These are phyloP conservation scores for Scedosporium boydii DNA, from an alignment of 2,329 filamentous ascomycete species.

Conservation along the genomic window DNA sequence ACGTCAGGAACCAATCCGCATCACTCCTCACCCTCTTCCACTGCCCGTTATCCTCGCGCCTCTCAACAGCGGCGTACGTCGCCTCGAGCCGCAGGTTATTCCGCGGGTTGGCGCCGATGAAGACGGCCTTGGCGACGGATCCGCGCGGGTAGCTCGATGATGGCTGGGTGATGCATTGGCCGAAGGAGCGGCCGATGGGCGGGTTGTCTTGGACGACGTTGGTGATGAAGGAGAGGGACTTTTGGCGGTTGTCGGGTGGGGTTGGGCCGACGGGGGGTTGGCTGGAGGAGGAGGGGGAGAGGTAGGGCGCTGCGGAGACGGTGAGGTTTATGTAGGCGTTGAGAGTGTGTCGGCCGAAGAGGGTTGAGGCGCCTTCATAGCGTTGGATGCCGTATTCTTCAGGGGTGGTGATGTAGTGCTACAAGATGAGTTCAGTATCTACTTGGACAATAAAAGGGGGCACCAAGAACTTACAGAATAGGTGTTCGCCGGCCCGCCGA, in stretches of 20 bases:
- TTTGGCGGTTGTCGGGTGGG: slow-evolving; percentile 71
- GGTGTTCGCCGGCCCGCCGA: slow-evolving; percentile 80
- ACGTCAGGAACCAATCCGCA: slow-evolving; percentile 73
- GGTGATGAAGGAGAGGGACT: slow-evolving; percentile 67
- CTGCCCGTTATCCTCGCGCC: slow-evolving; percentile 12
- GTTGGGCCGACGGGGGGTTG: slow-evolving; percentile 36
- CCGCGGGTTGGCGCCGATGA: slow-evolving; percentile 79
- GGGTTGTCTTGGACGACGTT: slow-evolving; percentile 65
- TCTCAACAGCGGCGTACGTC: slow-evolving; percentile 70
- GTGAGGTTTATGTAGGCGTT: slow-evolving; percentile 80
- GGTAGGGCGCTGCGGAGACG: slow-evolving; percentile 56
- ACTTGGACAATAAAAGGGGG: background rate
- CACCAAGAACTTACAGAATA: slow-evolving; percentile 45
- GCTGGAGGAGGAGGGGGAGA: slow-evolving; percentile 37
- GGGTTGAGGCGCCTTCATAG: slow-evolving; percentile 83
- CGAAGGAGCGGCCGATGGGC: slow-evolving; percentile 58
- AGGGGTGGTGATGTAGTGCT: slow-evolving; percentile 21
- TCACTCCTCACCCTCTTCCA: slow-evolving; percentile 69
- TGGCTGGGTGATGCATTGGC: slow-evolving; percentile 50
- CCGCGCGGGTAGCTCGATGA: slow-evolving; percentile 43
- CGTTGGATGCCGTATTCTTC: slow-evolving; percentile 52
- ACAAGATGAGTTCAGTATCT: background rate
- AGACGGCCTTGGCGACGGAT: slow-evolving; percentile 52
- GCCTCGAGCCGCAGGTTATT: slow-evolving; percentile 73
- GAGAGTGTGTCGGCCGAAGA: slow-evolving; percentile 79